A percentile compares a stretch with the other conserved stretches of the same genome.
These are phyloP conservation scores for Rhizomucor miehei DNA, from an alignment of 371 early-diverging fungal species.

Conservation along the genomic window DNA sequence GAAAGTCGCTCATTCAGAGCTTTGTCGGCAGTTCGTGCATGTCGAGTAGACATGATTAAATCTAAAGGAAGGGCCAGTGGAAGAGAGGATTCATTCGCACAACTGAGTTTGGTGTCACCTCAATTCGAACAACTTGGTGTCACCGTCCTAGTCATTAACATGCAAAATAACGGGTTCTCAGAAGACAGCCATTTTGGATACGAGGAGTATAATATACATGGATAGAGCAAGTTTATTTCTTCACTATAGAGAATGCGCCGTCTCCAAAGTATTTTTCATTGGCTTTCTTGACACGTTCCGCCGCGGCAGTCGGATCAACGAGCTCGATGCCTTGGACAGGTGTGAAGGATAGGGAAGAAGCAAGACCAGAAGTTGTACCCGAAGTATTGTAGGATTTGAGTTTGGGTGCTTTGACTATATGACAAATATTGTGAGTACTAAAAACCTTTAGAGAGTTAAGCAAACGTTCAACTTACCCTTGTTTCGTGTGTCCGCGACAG, in stretches of 20 bases:
- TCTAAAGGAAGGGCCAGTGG: background rate
- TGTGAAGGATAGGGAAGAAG: conserved; percentile 92
- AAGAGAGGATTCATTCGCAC: background rate
- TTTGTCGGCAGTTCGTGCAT: conserved; percentile 73
- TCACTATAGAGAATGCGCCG: conserved; percentile 58
- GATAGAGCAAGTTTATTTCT: conserved; percentile 29
- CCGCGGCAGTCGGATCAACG: conserved; percentile 78
- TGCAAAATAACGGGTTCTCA: no score
- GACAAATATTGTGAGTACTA: no score
- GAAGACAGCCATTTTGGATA: no score
- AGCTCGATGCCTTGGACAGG: conserved; percentile 96
- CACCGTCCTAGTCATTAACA: no score
- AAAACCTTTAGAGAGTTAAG: no score
- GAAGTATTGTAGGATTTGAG: conserved; percentile 38
- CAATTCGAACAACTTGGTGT: background rate
- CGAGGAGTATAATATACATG: no score
- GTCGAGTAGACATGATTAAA: conserved; percentile 67
- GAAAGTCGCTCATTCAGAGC: conserved; percentile 69
- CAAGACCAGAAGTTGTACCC: conserved; percentile 77
- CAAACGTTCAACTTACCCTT: conserved; percentile 62
- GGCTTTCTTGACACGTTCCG: conserved; percentile 63
- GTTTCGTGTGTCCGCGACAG: conserved; percentile 56
- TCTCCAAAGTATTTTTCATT: conserved; percentile 85
- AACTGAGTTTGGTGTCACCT: background rate
- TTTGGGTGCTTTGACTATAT: conserved; percentile 61